Conservation (phyloP, 768 basidiomycete genomes). For the Suillus plorans region DNA sequence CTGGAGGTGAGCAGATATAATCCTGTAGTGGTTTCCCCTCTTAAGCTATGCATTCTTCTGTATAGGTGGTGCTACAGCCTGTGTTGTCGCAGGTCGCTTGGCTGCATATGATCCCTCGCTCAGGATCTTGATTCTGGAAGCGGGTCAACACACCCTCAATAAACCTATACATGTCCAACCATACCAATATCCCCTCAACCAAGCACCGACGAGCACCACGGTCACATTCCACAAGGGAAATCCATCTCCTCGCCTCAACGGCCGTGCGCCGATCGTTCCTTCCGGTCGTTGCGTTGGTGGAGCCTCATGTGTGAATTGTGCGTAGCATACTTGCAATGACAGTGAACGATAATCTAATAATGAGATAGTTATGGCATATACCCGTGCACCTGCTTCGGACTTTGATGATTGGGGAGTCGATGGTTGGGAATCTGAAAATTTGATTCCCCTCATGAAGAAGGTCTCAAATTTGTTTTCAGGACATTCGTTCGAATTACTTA, state of each 20-base stretch:
- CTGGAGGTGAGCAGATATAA: neutral
- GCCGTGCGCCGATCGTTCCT: conserved; percentile 16
- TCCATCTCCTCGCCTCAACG: conserved; percentile 15
- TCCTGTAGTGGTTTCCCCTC: neutral
- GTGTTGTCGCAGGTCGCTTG: neutral
- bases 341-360: neutral
- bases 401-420: conserved; percentile 37
- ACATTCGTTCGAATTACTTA: neutral
- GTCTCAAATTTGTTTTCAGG: conserved; percentile 7
- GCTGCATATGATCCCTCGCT: neutral
- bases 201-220: conserved; percentile 10
- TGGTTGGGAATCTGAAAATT: conserved; percentile 28
- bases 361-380: conserved; percentile 48
- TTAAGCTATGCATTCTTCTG: neutral
- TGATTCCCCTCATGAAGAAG: conserved; percentile 26
- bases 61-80: neutral
- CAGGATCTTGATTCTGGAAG: neutral
- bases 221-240: conserved; percentile 17
- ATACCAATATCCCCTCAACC: neutral
- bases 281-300: conserved; percentile 30
- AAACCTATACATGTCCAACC: neutral
- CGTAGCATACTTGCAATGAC: conserved; percentile 14
- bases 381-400: conserved; percentile 56
- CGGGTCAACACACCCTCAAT: neutral
- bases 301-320: conserved; percentile 50